Base-by-base conservation (phyloP, 2,329 filamentous ascomycete genomes). In the Cercospora zeae-maydis region DNA sequence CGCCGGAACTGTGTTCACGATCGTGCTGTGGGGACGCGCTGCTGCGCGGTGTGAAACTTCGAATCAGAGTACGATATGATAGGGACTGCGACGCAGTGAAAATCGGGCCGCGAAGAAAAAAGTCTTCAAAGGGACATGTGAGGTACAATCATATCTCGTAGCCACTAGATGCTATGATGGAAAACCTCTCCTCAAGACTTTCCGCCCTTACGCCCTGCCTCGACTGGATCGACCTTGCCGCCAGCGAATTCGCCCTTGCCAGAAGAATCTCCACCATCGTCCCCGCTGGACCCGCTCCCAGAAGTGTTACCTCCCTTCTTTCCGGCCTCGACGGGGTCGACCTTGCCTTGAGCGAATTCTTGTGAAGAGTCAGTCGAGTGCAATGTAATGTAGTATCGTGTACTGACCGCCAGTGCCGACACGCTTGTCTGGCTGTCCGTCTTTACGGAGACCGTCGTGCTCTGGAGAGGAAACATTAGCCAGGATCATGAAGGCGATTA, bases 401-500 rank as follows among this genome's bases (percentile, higher is more conserved):
- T 7, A n/a, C 56, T 59, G 19, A 59, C 56, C 73, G 58, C 77
- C 77, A 61, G 77, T 79, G 58, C 73, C 74, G 55, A 79, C 76
- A 62, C 78, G 74, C 69, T 75, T 71, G 66, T 79, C 78, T 58
- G 75, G 76, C 56, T 75, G 74, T 57, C 78, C 77, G 67, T 79
- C 77, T 69, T 78, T 71, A 67, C 76, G 76, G 62, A 79, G 74
- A 63, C 77, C 78, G 67, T 73, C 75, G 69, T 79, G 76, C 72
- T 79, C 76, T 76, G 61, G 21, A 11, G 31, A n/a, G 13, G 10
- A 51, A 47, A 65, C 37, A 69, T 60, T n/a, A 21, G 27, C 21
- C 6, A 24, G 11, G 3, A 30, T 19, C 8, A 58, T 13, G 4
- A 49, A 9, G 7, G 16, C n/a, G 42, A 6, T n/a, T 1, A 37